Conservation (phyloP, 2,329 filamentous ascomycete genomes). For the Cryphonectria naterciae region DNA sequence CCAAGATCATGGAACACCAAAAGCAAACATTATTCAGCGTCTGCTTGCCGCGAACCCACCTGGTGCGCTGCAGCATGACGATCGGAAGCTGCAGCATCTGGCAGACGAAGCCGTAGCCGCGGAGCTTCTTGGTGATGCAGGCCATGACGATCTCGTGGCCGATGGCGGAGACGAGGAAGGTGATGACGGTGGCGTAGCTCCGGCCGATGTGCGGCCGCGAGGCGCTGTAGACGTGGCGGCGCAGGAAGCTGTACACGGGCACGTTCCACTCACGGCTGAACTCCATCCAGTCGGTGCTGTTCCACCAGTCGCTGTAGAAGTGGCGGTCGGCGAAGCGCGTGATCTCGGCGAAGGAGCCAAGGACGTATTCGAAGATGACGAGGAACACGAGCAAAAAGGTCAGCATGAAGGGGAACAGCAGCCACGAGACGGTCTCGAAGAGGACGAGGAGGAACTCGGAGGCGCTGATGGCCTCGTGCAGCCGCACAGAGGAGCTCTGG, state of each 20-base stretch:
- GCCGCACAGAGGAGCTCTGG: slow-evolving; percentile 65
- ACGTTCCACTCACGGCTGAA: slow-evolving; percentile 97
- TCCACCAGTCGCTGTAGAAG: slow-evolving; percentile 84
- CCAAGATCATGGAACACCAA: slow-evolving; percentile 90
- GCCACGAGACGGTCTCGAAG: slow-evolving; percentile 84
- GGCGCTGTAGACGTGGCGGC: slow-evolving; percentile 90
- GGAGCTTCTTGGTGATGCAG: slow-evolving; percentile 94
- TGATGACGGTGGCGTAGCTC: slow-evolving; percentile 80
- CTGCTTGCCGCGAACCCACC: slow-evolving; percentile 72
- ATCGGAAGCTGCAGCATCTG: slow-evolving; percentile 98
- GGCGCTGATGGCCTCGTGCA: slow-evolving; percentile 49
- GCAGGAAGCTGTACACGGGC: slow-evolving; percentile 95
- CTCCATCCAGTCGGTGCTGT: slow-evolving; percentile 87
- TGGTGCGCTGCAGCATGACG: slow-evolving; percentile 84
- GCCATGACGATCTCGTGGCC: slow-evolving; percentile 97
- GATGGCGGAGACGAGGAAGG: slow-evolving; percentile 86
- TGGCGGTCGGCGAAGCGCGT: slow-evolving; percentile 91
- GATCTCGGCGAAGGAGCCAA: slow-evolving; percentile 93
- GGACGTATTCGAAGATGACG: slow-evolving; percentile 96
- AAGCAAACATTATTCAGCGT: slow-evolving; percentile 89
- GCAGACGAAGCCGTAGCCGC: slow-evolving; percentile 89
- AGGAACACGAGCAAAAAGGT: slow-evolving; percentile 95
- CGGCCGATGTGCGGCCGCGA: slow-evolving; percentile 77
- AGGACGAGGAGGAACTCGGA: slow-evolving; percentile 78
- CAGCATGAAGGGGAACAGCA: slow-evolving; percentile 97